These are phyloP conservation scores for Berberis vulgaris DNA, from an alignment of 164 flowering plant genomes.

Conservation along the genomic window DNA sequence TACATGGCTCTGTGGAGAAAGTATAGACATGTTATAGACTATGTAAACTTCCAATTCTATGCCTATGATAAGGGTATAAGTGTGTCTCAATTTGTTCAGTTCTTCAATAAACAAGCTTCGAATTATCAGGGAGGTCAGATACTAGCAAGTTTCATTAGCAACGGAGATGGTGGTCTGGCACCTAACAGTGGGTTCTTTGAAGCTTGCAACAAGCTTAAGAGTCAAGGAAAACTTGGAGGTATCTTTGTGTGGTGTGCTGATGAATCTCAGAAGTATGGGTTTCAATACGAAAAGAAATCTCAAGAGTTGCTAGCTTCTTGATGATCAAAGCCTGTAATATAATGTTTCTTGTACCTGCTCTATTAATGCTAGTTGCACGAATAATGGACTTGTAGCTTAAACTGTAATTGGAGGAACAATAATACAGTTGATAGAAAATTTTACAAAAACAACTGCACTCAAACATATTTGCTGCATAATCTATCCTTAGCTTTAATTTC, in stretches of 20 bases:
- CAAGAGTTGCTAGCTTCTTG: conserved; percentile 29
- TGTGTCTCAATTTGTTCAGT: conserved; percentile 33
- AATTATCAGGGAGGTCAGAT: conserved; percentile 40
- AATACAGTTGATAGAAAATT: no score
- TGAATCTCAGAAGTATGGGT: conserved; percentile 33
- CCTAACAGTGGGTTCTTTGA: conserved; percentile 41
- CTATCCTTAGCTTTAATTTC: no score
- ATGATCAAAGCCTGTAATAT: no score
- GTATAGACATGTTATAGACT: conserved; percentile 39
- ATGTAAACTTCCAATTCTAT: conserved; percentile 58
- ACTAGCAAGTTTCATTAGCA: conserved; percentile 30
- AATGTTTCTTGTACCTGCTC: no score
- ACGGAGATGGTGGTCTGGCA: conserved; percentile 37
- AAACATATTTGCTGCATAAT: no score
- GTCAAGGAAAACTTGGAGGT: conserved; percentile 26
- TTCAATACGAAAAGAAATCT: conserved; percentile 36
- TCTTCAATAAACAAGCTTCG: conserved; percentile 28
- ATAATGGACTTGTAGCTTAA: no score
- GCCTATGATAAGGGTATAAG: conserved; percentile 41
- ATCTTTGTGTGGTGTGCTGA: conserved; percentile 60
- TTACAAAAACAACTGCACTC: no score
- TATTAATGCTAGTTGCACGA: no score
- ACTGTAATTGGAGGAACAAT: no score
- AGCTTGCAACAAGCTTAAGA: conserved; percentile 38
- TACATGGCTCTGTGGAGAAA: conserved; percentile 41